phyloP scores from a whole-genome alignment of 768 basidiomycete species.

The Naganishia vishniacii region DNA sequence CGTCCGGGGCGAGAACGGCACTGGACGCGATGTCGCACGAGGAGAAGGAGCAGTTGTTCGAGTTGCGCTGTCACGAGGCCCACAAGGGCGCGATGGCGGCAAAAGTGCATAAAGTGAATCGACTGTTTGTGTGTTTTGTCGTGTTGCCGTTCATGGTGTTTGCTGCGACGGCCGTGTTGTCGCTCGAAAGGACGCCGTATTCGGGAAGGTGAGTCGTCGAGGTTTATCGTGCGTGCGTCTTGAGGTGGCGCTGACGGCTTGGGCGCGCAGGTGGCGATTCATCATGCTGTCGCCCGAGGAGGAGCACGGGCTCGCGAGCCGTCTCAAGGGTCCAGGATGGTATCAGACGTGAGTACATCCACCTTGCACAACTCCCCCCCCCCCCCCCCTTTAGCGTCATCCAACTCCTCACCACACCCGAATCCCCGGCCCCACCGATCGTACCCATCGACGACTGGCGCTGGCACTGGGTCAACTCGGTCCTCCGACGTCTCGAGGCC shows the following conservation, averaged over 20 bases:
- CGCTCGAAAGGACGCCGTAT: slow-evolving; percentile 42
- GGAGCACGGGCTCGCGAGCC: slow-evolving; percentile 78
- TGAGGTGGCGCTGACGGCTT: background rate
- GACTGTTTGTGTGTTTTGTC: slow-evolving; percentile 31
- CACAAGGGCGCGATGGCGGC: slow-evolving; percentile 32
- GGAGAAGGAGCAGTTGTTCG: slow-evolving; percentile 30
- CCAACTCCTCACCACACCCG: slow-evolving; percentile 65
- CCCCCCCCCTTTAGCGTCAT: slow-evolving; percentile 51
- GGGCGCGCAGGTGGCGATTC: slow-evolving; percentile 63
- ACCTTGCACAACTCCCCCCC: too few relatives aligned
- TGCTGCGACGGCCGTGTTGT: slow-evolving; percentile 34
- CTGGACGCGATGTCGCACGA: slow-evolving; percentile 29
- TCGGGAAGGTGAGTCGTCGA: slow-evolving; percentile 34
- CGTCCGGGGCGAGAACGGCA: slow-evolving; percentile 30
- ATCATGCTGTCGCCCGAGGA: slow-evolving; percentile 88
- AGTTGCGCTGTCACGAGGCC: slow-evolving; percentile 34
- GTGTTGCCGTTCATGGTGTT: slow-evolving; percentile 38
- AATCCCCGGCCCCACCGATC: slow-evolving; percentile 56
- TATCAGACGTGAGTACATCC: slow-evolving; percentile 55
- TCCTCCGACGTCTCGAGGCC: slow-evolving; percentile 68
- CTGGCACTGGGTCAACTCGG: slow-evolving; percentile 75
- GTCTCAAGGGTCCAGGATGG: slow-evolving; percentile 80
- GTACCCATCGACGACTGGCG: slow-evolving; percentile 81
- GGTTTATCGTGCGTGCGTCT: too few relatives aligned
- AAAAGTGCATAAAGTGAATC: slow-evolving; percentile 25